Percentiles rank a stretch among this genome's conserved stretches.
Evolutionary conservation across 2,329 filamentous ascomycete species (phyloP).

Genomic region (Cladosporium colombiae): DNA sequence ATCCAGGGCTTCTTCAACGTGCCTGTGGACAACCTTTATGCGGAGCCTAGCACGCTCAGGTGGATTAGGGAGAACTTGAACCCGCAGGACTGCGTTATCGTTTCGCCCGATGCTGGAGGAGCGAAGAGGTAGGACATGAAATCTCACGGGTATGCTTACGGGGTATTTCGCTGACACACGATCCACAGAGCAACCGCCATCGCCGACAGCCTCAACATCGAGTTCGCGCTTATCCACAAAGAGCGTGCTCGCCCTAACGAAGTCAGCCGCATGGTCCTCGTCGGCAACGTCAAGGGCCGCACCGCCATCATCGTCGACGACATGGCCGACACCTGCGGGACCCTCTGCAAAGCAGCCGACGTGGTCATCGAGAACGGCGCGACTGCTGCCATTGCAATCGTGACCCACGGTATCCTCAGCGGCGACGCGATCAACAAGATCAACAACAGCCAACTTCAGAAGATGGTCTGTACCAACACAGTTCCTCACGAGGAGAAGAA

Average conservation of each 20-base stretch:
- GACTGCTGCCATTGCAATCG: slow-evolving; percentile 86
- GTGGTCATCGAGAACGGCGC: slow-evolving; percentile 87
- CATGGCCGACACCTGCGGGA: slow-evolving; percentile 96
- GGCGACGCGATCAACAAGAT: slow-evolving; percentile 85
- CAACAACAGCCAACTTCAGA: slow-evolving; percentile 73
- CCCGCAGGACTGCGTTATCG: slow-evolving; percentile 83
- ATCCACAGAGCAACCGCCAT: slow-evolving; percentile 75
- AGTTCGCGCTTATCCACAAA: slow-evolving; percentile 95
- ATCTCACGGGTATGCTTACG: not conserved
- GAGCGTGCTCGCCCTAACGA: slow-evolving; percentile 89
- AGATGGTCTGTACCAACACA: slow-evolving; percentile 88
- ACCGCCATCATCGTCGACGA: slow-evolving; percentile 96
- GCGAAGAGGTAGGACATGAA: slow-evolving; percentile 69
- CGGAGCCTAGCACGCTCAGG: slow-evolving; percentile 85
- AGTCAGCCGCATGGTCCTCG: slow-evolving; percentile 91
- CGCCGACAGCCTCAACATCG: slow-evolving; percentile 84
- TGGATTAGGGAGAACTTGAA: slow-evolving; percentile 88
- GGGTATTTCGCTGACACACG: slow-evolving; percentile 10
- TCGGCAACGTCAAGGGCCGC: slow-evolving; percentile 88
- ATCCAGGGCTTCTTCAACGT: slow-evolving; percentile 96
- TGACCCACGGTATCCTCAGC: slow-evolving; percentile 89
- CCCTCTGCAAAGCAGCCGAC: slow-evolving; percentile 81
- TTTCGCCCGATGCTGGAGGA: slow-evolving; percentile 91
- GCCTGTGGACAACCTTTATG: slow-evolving; percentile 80
- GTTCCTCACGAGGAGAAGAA: slow-evolving; percentile 80